Evolutionary conservation across 2,329 filamentous ascomycete genomes (phyloP).

Genomic region (Ceratocystis diversiconidia): DNA sequence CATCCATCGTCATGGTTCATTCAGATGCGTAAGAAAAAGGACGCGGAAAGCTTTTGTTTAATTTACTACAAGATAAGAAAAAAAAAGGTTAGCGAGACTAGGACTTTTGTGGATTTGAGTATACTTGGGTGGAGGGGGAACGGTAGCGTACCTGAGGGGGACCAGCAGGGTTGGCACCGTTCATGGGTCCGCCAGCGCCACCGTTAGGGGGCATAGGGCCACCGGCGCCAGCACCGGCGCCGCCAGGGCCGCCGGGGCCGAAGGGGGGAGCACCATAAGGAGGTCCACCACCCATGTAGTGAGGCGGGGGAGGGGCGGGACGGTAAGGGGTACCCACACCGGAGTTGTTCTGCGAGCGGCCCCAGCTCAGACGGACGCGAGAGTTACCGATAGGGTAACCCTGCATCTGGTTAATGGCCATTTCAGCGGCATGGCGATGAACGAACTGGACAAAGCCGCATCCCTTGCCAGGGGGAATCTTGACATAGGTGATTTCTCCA

Average conservation of each 20-base stretch:
- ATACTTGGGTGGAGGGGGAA: conserved; percentile 4
- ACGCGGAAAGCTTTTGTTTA: conserved; percentile 14
- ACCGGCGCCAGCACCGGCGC: conserved; percentile 26
- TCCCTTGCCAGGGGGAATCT: conserved; percentile 97
- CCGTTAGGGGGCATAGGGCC: conserved; percentile 28
- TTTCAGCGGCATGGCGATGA: conserved; percentile 94
- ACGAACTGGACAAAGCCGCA: conserved; percentile 99
- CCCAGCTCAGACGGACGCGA: conserved; percentile 92
- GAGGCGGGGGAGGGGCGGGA: conserved; percentile 59
- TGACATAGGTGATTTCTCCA: conserved; percentile 98
- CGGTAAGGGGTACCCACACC: conserved; percentile 95
- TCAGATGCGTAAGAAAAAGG: conserved; percentile 18
- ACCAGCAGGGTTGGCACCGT: conserved; percentile 27
- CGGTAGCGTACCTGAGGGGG: conserved; percentile 28
- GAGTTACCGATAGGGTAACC: conserved; percentile 98
- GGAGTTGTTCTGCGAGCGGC: conserved; percentile 97
- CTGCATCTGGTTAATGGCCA: conserved; percentile 99
- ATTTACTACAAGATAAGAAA: conserved; percentile 12
- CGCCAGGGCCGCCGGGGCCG: conserved; percentile 32
- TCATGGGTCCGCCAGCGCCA: conserved; percentile 27
- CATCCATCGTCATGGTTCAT: conserved; percentile 18
- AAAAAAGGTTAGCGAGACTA: conserved; percentile 10
- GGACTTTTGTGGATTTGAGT: not conserved
- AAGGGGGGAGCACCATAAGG: conserved; percentile 35
- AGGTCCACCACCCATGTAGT: conserved; percentile 37